Percentiles rank a stretch among this genome's conserved stretches.
Evolutionary conservation across 345 rosid species (phyloP).

Genomic region (Eucalyptus brandiana): DNA sequence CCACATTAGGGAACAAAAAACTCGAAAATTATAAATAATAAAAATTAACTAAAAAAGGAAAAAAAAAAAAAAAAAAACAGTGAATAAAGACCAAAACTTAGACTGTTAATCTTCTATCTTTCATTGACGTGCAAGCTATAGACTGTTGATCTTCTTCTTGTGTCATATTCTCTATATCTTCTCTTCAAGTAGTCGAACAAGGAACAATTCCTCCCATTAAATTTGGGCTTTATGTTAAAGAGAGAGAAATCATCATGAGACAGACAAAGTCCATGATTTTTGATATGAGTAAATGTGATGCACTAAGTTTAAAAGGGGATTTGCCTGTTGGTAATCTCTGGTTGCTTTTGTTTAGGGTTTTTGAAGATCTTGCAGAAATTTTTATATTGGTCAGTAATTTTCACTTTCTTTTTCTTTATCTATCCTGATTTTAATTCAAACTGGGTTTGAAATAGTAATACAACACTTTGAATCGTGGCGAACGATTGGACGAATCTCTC

Average conservation of each 20-base stretch:
- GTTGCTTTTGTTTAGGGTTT: not conserved
- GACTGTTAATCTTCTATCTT: not conserved
- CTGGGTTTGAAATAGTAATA: not conserved
- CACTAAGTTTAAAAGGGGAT: not conserved
- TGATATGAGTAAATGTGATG: not conserved
- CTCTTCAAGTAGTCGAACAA: not conserved
- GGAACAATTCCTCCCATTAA: not conserved
- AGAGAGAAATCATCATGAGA: not conserved
- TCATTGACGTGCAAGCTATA: not conserved
- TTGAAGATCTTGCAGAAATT: not conserved
- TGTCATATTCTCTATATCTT: not conserved
- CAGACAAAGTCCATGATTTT: not conserved
- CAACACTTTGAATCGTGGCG: not conserved
- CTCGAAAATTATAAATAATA: not conserved
- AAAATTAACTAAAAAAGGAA: not conserved
- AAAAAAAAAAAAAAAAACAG: not conserved
- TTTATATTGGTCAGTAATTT: not conserved
- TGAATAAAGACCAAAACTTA: not conserved
- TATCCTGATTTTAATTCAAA: not conserved
- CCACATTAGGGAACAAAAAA: not conserved
- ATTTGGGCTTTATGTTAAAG: not conserved
- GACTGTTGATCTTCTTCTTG: not conserved
- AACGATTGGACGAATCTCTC: not conserved
- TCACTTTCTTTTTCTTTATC: not conserved
- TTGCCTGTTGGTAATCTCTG: not conserved